Evolutionary conservation across 805 yeast species (phyloP).

Genomic region (Ogataea naganishii): DNA sequence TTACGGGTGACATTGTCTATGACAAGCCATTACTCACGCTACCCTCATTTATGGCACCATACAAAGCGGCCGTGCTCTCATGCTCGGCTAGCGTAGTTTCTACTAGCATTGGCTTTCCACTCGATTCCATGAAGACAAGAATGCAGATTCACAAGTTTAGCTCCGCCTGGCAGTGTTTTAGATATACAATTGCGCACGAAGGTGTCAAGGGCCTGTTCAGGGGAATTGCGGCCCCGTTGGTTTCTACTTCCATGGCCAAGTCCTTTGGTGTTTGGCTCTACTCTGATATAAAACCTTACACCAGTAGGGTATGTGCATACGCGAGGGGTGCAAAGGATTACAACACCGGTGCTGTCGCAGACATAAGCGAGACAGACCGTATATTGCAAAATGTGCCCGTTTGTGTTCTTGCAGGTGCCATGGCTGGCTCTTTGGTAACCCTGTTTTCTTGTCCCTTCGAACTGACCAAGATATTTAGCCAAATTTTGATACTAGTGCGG

Average conservation of each 20-base stretch:
- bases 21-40: slow-evolving; percentile 37
- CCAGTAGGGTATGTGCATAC: slow-evolving; percentile 8
- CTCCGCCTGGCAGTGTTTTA: slow-evolving; percentile 48
- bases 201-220: slow-evolving; percentile 67
- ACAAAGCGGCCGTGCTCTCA: slow-evolving; percentile 51
- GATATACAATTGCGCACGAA: slow-evolving; percentile 45
- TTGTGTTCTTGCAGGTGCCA: slow-evolving; percentile 46
- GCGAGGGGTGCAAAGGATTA: slow-evolving; percentile 9
- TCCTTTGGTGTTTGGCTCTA: slow-evolving; percentile 61
- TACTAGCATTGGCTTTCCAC: slow-evolving; percentile 70
- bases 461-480: slow-evolving; percentile 74
- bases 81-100: slow-evolving; percentile 55
- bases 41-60: slow-evolving; percentile 41
- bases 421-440: slow-evolving; percentile 60
- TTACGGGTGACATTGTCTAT: slow-evolving; percentile 45
- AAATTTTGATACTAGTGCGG: slow-evolving; percentile 46
- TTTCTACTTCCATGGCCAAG: slow-evolving; percentile 56
- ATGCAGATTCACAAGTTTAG: slow-evolving; percentile 70
- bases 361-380: slow-evolving; percentile 7
- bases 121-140: slow-evolving; percentile 81
- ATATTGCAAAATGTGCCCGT: slow-evolving; percentile 34
- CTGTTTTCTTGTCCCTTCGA: slow-evolving; percentile 78
- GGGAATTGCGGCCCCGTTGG: slow-evolving; percentile 67
- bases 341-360: slow-evolving; percentile 2
- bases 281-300: slow-evolving; percentile 41